A percentile compares a stretch with the other conserved stretches of the same genome.
Conservation (phyloP, 352 stramenopile genomes). For the Aphanomyces astaci region DNA sequence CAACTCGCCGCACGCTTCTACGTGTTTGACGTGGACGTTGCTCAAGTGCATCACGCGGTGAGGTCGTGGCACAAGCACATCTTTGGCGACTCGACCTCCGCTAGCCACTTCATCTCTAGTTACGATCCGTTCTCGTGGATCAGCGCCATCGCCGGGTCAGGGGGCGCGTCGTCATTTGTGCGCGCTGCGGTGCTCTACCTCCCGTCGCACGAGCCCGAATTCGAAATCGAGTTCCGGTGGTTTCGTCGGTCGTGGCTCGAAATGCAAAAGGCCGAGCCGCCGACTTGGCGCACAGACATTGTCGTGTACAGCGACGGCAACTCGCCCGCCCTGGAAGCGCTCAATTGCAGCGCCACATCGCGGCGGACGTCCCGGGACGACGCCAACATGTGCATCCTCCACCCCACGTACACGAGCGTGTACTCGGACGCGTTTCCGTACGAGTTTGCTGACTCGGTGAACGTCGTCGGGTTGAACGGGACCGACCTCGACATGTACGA, state of each 20-base stretch:
- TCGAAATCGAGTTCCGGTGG: neutral
- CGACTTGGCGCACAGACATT: conserved; percentile 4
- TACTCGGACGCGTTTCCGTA: neutral
- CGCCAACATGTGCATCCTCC: neutral
- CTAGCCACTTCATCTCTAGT: no score
- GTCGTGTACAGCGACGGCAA: neutral
- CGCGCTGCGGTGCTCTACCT: neutral
- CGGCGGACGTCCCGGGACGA: neutral
- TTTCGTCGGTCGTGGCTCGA: neutral
- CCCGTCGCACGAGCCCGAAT: neutral
- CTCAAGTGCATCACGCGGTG: neutral
- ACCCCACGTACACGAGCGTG: neutral
- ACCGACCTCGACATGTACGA: neutral
- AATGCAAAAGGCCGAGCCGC: neutral
- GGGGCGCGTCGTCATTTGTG: neutral
- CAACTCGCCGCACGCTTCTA: neutral
- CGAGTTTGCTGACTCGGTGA: conserved; percentile 5
- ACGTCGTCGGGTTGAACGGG: neutral
- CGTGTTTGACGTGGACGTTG: neutral
- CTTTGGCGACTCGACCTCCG: neutral
- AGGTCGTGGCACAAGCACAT: neutral
- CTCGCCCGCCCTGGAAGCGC: neutral
- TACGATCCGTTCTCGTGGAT: neutral
- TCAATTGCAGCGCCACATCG: neutral
- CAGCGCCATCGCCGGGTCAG: neutral